Evolutionary conservation across 352 stramenopile species (phyloP), one percentile per base, ranked within the genome.

Genomic region (Pythium aristosporum): DNA sequence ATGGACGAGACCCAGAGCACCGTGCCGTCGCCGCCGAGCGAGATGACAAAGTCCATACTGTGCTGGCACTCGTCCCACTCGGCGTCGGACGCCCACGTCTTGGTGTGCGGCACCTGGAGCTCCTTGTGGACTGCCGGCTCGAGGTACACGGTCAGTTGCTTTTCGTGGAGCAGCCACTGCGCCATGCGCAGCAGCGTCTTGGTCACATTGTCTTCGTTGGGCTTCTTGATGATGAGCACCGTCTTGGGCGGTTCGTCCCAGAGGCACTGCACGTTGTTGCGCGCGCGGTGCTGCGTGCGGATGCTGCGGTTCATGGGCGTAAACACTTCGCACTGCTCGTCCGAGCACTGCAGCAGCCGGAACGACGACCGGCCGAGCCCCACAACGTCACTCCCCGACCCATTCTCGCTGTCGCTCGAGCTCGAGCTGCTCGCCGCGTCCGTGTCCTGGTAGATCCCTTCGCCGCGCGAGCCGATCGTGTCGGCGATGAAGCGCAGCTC

Each of bases 11-110:
- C 85, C 85, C 85, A 96, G n/a, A 96, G 63, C 54, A 96, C 83
- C 0, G 87, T 96, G 23, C 98, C 98, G 69, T 99, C 98, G 23
- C 98, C 96, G 9, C 96, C 96, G 5, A 99, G 84, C 46, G 90
- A 97, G 53, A 98, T 75, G 5, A 97, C 89, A 76, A 97, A 96
- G 79, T 98, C 91, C 34, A 97, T 93, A 42, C 76, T 79, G 30
- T 72, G 61, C 71, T 96, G 85, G 25, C 77, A 82, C 12, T 90
- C 75, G 18, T 81, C 66, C 83, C 86, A 93, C 23, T 92, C 73
- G 10, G 76, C 64, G 0, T 77, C 52, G 20, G 79, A 86, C 7
- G 57, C 59, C 87, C 86, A 94, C 15, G 83, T 95, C 62, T 76
- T 77, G 7, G 83, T 87, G 32, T 72, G 62, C 0, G 80, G 53